These are phyloP conservation scores for Exophiala sideris DNA, from an alignment of 2,329 filamentous ascomycete species.

Conservation along the genomic window DNA sequence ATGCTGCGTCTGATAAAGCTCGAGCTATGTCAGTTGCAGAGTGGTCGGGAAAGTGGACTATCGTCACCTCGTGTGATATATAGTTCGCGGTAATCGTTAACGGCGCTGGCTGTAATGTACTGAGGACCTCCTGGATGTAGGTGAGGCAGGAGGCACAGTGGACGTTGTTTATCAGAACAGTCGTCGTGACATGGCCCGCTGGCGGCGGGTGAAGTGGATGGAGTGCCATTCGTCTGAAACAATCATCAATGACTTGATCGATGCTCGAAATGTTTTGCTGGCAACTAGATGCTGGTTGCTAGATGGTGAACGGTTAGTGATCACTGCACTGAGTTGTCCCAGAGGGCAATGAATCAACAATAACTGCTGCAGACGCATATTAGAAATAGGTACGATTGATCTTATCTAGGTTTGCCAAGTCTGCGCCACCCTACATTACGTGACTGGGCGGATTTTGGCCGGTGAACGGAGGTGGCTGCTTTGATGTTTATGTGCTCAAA, in stretches of 20 bases:
- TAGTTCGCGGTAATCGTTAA: conserved; percentile 36
- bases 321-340: not conserved
- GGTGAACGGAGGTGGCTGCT: conserved; percentile 3
- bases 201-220: conserved; percentile 7
- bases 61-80: conserved; percentile 42
- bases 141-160: conserved; percentile 48
- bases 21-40: conserved; percentile 35
- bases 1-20: conserved; percentile 41
- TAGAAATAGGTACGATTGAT: not conserved
- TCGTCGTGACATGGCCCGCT: conserved; percentile 26
- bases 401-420: not conserved
- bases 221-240: conserved; percentile 4
- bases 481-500: conserved; percentile 4
- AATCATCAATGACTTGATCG: conserved; percentile 3
- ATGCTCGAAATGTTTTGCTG: not conserved
- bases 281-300: not conserved
- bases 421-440: not conserved
- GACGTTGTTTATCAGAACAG: conserved; percentile 46
- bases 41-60: conserved; percentile 38
- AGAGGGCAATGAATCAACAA: not conserved
- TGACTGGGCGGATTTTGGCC: not conserved
- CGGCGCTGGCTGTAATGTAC: conserved; percentile 31
- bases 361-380: not conserved
- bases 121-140: conserved; percentile 42
- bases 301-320: not conserved